Base-by-base conservation (phyloP, 2,329 filamentous ascomycete genomes). In the Colletotrichum gloeosporioides region DNA sequence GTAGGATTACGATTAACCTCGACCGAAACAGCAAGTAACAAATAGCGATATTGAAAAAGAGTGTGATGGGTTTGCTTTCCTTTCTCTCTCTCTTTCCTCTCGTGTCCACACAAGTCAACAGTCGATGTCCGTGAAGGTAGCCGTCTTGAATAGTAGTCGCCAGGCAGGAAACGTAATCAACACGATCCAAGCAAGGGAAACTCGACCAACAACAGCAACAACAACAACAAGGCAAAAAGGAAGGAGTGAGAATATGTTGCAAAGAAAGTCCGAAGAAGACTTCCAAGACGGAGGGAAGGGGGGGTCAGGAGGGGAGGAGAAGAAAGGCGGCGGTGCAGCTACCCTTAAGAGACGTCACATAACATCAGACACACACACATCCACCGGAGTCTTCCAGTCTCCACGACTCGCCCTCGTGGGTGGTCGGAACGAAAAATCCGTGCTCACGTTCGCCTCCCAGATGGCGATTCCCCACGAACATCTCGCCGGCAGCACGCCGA, bases 1-100 rank as follows among this genome's bases (percentile, higher is more conserved):
- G 57, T 69, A 64, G 64, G 73, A 76, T 76, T 69, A 76, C 49
- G 63, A 76, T 73, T 73, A 76, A 53, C 44, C 44, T 53, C 44
- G 44, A 49, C 69, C 69, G 57, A 63, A 49, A 16, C 22, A 49
- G 32, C 31, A 49, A 34, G 27, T 27, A 64, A 70, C 31, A 16
- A 67, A 61, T 4, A 22, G 10, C 7, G 44, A 64, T 12, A 49
- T 32, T 16, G 32, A 36, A 49, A 65, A 71, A 65, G 71, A 67
- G 55, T 29, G 69, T 34, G 49, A 32, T 25, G 31, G 69, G 34
- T 32, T 62, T 5, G 9, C 13, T 25, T 16, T 71, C n/a, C 13
- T 31, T 36, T 13, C 25, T 57, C 29, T n/a, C 22, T n/a, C 10
- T 18, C 31, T 49, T 9, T 16, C 16, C 15, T 6, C 44, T 53